phyloP scores from a whole-genome alignment of 371 early-diverging fungal genomes.

The Circinella minor region DNA sequence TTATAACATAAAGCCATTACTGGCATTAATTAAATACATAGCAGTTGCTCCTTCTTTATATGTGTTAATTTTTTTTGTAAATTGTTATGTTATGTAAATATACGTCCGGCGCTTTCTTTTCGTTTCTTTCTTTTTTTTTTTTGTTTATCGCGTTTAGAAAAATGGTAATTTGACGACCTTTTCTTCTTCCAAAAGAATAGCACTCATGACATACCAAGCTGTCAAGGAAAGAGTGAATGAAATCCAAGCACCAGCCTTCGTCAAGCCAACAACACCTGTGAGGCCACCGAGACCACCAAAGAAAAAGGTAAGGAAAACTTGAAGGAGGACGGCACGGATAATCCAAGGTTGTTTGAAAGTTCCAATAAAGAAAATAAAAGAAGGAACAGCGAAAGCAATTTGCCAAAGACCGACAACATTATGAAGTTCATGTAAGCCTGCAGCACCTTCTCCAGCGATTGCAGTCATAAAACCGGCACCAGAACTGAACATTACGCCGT shows the following conservation, averaged over 20 bases:
- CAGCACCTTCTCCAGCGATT: conserved; percentile 17
- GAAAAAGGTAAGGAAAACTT: conserved; percentile 46
- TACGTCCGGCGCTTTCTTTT: not conserved
- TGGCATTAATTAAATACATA: too few relatives aligned
- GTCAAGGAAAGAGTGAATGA: conserved; percentile 37
- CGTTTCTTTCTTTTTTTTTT: not conserved
- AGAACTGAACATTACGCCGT: conserved; percentile 43
- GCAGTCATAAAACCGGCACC: conserved; percentile 32
- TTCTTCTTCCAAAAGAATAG: conserved; percentile 38
- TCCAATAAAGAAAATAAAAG: conserved; percentile 42
- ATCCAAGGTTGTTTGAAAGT: conserved; percentile 41
- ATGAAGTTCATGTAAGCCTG: conserved; percentile 26
- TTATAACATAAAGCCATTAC: too few relatives aligned
- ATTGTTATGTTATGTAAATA: not conserved
- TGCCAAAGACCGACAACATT: conserved; percentile 37
- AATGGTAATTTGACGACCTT: conserved; percentile 36
- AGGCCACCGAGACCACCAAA: conserved; percentile 38
- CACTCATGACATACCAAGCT: conserved; percentile 43
- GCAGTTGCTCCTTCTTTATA: too few relatives aligned
- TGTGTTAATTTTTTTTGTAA: not conserved
- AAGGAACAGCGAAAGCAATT: conserved; percentile 37
- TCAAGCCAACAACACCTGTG: conserved; percentile 18
- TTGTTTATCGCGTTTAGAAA: conserved; percentile 22
- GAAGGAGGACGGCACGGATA: conserved; percentile 35
- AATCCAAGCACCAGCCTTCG: conserved; percentile 39